Evolutionary conservation across 768 basidiomycete species (phyloP).

Genomic region (Phaeotremella fagi): DNA sequence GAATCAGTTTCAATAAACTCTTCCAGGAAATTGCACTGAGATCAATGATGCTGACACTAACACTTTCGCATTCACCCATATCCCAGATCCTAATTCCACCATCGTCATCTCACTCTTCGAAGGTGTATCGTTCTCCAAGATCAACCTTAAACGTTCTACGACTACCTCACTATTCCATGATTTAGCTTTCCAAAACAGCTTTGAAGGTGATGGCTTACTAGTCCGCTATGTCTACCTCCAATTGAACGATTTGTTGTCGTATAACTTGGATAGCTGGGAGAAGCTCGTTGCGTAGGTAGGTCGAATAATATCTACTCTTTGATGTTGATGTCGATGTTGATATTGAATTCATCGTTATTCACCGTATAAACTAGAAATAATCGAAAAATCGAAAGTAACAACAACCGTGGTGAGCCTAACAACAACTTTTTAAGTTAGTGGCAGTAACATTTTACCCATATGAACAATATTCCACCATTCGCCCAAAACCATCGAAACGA

Average conservation of each 20-base stretch:
- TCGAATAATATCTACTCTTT: slow-evolving; percentile 9
- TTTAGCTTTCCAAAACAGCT: not conserved
- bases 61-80: slow-evolving; percentile 19
- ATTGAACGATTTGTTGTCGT: slow-evolving; percentile 2
- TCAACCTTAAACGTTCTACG: no score
- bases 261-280: slow-evolving; percentile 15
- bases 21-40: no score
- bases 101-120: slow-evolving; percentile 12
- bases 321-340: not conserved
- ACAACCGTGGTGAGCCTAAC: no score
- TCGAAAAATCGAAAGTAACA: no score
- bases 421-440: no score
- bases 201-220: slow-evolving; percentile 9
- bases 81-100: slow-evolving; percentile 15
- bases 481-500: no score
- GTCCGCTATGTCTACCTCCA: slow-evolving; percentile 24
- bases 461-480: no score
- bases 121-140: no score
- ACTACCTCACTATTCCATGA: not conserved
- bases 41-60: slow-evolving; percentile 9
- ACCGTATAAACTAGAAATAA: not conserved
- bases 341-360: not conserved
- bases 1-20: not conserved
- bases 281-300: slow-evolving; percentile 14
- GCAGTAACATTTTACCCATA: no score